Evolutionary conservation across 164 flowering plant species (phyloP), one percentile per base, ranked within the genome.

Genomic region (Annona cherimola): DNA sequence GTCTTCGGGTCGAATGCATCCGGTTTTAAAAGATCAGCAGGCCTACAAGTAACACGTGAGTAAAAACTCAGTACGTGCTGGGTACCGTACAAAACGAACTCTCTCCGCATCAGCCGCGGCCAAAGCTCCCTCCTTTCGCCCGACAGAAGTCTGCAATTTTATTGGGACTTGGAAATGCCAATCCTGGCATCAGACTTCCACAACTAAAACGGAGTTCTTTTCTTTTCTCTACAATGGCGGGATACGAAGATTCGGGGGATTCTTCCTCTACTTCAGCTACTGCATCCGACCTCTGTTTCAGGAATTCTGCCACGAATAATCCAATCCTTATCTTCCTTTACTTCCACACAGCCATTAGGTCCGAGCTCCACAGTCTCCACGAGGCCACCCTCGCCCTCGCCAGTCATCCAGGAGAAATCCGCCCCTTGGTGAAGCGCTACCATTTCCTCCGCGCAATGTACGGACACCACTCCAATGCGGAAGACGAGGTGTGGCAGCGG

Each of bases 401-500:
- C 4, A 35, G 55, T 12, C 76, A 69, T 5, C 57, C 2, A 2
- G 79, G 73, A 1, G 86, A 86, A 55, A 85, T 89, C 61, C 45
- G 67, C 46, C 86, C 86, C 5, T 74, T 92, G 86, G 63, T 82
- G 45, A 78, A 86, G 66, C 83, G 88, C 1, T 88, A 81, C 67
- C 88, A 84, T 72, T 89, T 92, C 66, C 80, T 94, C 42, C 82
- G 96, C 7, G 61, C 82, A 6, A 85, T 94, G 60, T 94, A 94
- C 62, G 86, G 84, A 81, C 93, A 92, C 71, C 98, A 94, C 79
- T 88, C 89, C 81, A 85, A 88, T 83, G 97, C 98, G 4, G 96
- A 94, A 76, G 97, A 94, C 69, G 97, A 91, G 98, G 98, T 91
- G 12, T 42, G 16, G 57, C 35, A 26, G 35, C 35, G 35, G 35